A percentile compares a stretch with the other conserved stretches of the same genome.
phyloP scores from a whole-genome alignment of 2,329 filamentous ascomycete species.

The Claviceps arundinis region DNA sequence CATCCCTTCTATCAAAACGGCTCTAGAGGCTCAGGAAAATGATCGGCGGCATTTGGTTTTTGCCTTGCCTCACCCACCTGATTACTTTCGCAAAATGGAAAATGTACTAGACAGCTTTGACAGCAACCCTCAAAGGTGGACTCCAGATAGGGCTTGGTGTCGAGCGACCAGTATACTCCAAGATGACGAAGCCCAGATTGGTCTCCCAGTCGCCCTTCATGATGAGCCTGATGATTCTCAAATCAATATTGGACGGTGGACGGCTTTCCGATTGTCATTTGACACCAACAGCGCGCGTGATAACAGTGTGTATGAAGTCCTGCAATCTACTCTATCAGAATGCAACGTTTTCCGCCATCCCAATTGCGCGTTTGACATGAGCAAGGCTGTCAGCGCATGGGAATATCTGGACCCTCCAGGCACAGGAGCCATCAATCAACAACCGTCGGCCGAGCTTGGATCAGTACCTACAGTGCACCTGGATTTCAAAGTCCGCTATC shows the following conservation, averaged over 20 bases:
- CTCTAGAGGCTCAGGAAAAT: slow-evolving; percentile 22
- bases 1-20: slow-evolving; percentile 31
- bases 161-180: slow-evolving; percentile 33
- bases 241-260: slow-evolving; percentile 45
- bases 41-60: slow-evolving; percentile 29
- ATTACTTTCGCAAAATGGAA: slow-evolving; percentile 28
- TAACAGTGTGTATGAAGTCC: slow-evolving; percentile 10
- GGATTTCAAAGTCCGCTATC: slow-evolving; percentile 67
- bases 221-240: slow-evolving; percentile 21
- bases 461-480: slow-evolving; percentile 24
- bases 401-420: slow-evolving; percentile 16
- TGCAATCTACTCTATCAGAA: slow-evolving; percentile 48
- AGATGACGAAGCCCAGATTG: slow-evolving; percentile 17
- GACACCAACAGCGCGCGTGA: slow-evolving; percentile 6
- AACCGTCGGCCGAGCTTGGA: slow-evolving; percentile 17
- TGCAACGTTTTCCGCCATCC: slow-evolving; percentile 52
- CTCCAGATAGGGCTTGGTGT: slow-evolving; percentile 30
- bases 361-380: slow-evolving; percentile 27
- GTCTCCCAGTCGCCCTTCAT: slow-evolving; percentile 26
- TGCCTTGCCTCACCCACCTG: slow-evolving; percentile 33
- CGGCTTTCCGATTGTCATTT: slow-evolving; percentile 33
- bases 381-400: slow-evolving; percentile 16
- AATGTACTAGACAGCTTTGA: slow-evolving; percentile 21
- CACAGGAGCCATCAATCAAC: slow-evolving; percentile 9
- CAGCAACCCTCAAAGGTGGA: slow-evolving; percentile 23